Percentiles rank a stretch among this genome's conserved stretches.
Evolutionary conservation across 441 rosid genomes (phyloP).

Genomic region (Corymbia calophylla): DNA sequence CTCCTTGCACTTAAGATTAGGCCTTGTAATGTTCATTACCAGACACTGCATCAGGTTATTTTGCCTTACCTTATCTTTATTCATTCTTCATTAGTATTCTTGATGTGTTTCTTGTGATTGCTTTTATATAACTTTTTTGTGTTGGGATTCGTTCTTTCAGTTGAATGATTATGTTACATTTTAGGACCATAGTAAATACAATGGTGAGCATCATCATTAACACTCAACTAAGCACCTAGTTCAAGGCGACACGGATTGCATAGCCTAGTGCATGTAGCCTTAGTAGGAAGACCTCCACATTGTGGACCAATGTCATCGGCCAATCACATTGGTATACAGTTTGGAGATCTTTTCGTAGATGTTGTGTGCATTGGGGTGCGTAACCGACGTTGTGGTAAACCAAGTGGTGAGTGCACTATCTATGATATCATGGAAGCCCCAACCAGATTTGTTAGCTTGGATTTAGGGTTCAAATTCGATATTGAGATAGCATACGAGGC

Average conservation of each 20-base stretch:
- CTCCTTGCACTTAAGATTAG: not conserved
- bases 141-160: too few relatives aligned
- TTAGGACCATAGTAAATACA: too few relatives aligned
- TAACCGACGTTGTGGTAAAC: too few relatives aligned
- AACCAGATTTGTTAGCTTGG: too few relatives aligned
- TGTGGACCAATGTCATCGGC: not conserved
- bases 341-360: not conserved
- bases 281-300: not conserved
- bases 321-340: not conserved
- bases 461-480: too few relatives aligned
- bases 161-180: too few relatives aligned
- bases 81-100: not conserved
- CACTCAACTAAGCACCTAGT: not conserved
- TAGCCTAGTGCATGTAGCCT: not conserved
- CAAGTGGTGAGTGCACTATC: too few relatives aligned
- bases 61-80: too few relatives aligned
- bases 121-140: not conserved
- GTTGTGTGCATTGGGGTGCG: not conserved
- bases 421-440: too few relatives aligned
- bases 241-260: fast-evolving
- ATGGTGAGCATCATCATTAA: not conserved
- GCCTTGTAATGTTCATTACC: not conserved
- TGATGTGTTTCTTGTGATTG: not conserved
- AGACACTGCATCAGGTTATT: not conserved
- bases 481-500: too few relatives aligned